Base-by-base conservation (phyloP, 1,284 basidiomycete genomes). In the Phenoliferia sp. region DNA sequence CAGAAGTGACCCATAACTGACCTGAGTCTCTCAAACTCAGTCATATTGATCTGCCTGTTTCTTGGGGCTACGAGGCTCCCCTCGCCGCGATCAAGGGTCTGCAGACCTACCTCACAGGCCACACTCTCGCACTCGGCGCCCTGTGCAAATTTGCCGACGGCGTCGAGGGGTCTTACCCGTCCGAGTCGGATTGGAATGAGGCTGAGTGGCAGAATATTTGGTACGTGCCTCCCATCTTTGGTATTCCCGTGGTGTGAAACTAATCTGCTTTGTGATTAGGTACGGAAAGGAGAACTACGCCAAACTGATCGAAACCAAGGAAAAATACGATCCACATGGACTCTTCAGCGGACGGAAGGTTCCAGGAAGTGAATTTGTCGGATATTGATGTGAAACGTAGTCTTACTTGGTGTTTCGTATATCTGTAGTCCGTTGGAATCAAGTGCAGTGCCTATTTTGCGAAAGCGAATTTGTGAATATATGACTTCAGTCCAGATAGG, bases 141-240 rank as follows among this genome's bases (percentile, higher is more conserved):
- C 52, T 69, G 39, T 35, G 54, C 28, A 44, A 60, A 2, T 63
- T 57, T 9, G 57, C 44, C 29, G 59, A 57, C 1, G 44, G 57
- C 15, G 26, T 54, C 5, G 35, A 64, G 36, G 60, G 56, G 7
- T 22, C 57, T 9, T 71, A 71, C 62, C n/a, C 59, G 7, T 60
- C 50, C 22, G 69, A 71, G 50, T 48, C 54, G 16, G n/a, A 69
- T 57, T 65, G 52, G 32, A 22, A 66, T 54, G 69, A 69, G 36
- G 34, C 5, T 19, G 5, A 52, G 22, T 52, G 48, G 48, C 48
- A 52, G 48, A 52, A 5, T 26, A 26, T 52, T 26, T 52, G 48
- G 48, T 52, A 22, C 22, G 15, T n/a, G 48, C 6, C 6, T 19
- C 48, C 48, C 28, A n/a, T 52, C 19, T 52, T 6, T 22, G 22